Evolutionary conservation across 1,139 yeast genomes (phyloP).

Genomic region (Blastobotrys proliferans): DNA sequence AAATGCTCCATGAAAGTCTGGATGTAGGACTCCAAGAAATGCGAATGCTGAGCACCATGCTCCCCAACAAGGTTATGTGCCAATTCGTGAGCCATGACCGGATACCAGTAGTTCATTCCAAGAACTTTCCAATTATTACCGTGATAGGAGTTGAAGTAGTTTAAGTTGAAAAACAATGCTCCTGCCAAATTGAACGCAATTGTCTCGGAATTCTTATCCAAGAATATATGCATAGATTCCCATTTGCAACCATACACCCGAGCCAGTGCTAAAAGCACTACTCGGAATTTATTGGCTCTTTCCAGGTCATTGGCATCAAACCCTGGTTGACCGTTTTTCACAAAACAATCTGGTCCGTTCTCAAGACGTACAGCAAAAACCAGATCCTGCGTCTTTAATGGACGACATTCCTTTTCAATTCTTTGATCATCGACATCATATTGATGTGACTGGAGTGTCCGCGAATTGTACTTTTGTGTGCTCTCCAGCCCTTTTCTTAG

Average conservation of each 20-base stretch:
- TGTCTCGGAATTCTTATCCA: conserved; percentile 25
- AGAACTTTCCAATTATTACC: conserved; percentile 15
- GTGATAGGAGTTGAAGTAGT: conserved; percentile 23
- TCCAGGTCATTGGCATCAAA: conserved; percentile 5
- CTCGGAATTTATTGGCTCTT: conserved; percentile 16
- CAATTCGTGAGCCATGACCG: conserved; percentile 40
- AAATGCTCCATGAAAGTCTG: conserved; percentile 27
- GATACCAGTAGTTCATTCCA: conserved; percentile 37
- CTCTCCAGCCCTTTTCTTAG: conserved; percentile 6
- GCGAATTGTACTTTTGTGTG: conserved; percentile 1
- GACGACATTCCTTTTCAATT: conserved; percentile 11
- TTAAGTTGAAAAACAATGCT: conserved; percentile 38
- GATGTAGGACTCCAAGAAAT: conserved; percentile 33
- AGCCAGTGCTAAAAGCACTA: conserved; percentile 14
- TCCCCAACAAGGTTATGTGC: conserved; percentile 38
- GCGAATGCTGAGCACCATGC: conserved; percentile 40
- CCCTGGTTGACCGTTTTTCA: conserved; percentile 4
- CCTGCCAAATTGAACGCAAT: conserved; percentile 39
- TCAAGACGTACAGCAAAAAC: conserved; percentile 6
- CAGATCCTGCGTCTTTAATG: conserved; percentile 11
- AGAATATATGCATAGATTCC: conserved; percentile 31
- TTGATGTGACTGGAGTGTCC: conserved; percentile 4
- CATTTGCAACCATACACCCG: conserved; percentile 15
- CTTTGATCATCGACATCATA: conserved; percentile 11
- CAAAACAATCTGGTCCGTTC: conserved; percentile 12